These are phyloP conservation scores for Exophiala aquamarina DNA, from an alignment of 2,329 filamentous ascomycete species.

Conservation along the genomic window DNA sequence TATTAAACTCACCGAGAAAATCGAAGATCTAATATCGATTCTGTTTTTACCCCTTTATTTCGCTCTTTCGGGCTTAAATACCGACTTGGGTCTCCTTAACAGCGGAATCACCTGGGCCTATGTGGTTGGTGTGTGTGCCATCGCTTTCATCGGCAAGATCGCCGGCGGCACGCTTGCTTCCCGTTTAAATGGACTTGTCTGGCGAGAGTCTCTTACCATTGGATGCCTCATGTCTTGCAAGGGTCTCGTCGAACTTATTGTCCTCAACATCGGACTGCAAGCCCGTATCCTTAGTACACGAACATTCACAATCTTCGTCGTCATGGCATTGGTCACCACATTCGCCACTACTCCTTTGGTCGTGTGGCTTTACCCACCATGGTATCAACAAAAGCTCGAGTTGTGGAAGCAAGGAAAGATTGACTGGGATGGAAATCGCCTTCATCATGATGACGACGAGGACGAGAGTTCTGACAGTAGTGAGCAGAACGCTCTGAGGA, in stretches of 20 bases:
- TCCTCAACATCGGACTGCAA: constrained; percentile 79
- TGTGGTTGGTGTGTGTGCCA: constrained; percentile 75
- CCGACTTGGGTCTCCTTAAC: constrained; percentile 80
- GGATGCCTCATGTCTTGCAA: constrained; percentile 96
- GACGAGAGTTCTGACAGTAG: constrained; percentile 23
- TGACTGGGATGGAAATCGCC: constrained; percentile 72
- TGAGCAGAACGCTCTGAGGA: constrained; percentile 19
- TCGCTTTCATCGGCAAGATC: constrained; percentile 85
- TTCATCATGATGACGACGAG: constrained; percentile 46
- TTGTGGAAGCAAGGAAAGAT: constrained; percentile 82
- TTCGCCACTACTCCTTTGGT: constrained; percentile 80
- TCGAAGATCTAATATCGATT: constrained; percentile 84
- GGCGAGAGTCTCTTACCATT: constrained; percentile 87
- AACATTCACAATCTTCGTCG: constrained; percentile 91
- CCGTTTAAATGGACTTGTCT: constrained; percentile 72
- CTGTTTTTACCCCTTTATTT: constrained; percentile 91
- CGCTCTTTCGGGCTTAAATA: constrained; percentile 84
- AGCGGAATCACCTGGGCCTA: constrained; percentile 85
- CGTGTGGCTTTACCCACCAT: constrained; percentile 70
- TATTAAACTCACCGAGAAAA: constrained; percentile 86
- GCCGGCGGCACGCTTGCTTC: constrained; percentile 79
- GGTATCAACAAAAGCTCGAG: constrained; percentile 72
- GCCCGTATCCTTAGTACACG: constrained; percentile 75
- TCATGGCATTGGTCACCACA: constrained; percentile 88
- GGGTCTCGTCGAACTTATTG: constrained; percentile 89